Percentiles rank a stretch among this genome's conserved stretches.
Conservation (phyloP, 2,329 filamentous ascomycete species). For the Colletotrichum paranaense region DNA sequence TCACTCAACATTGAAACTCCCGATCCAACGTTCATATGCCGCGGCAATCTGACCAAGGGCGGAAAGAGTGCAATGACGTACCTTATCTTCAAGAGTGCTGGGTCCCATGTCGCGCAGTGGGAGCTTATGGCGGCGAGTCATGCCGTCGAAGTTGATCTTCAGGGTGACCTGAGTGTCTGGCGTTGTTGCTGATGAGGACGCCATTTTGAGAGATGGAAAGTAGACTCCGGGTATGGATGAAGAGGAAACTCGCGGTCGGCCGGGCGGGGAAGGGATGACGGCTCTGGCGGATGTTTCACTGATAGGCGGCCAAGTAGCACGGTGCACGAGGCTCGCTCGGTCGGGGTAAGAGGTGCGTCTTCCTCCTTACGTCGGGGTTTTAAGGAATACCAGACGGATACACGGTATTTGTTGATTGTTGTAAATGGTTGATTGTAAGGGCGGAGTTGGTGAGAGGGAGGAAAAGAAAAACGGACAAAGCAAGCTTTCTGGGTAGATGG, state of each 20-base stretch:
- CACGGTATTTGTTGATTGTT: conserved; percentile 56
- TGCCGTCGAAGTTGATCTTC: conserved; percentile 84
- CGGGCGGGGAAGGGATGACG: conserved; percentile 29
- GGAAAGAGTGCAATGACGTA: conserved; percentile 60
- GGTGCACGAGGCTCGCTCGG: conserved; percentile 32
- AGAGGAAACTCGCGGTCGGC: conserved; percentile 25
- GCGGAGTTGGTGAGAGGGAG: neutral
- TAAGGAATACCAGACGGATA: neutral
- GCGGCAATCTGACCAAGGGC: neutral
- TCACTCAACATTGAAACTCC: neutral
- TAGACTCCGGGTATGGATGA: conserved; percentile 17
- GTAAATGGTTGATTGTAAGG: conserved; percentile 41
- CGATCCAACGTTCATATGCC: neutral
- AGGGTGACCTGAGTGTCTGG: conserved; percentile 67
- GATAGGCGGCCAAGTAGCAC: conserved; percentile 32
- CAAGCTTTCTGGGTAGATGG: conserved; percentile 6
- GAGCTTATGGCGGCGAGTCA: conserved; percentile 86
- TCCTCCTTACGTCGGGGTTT: neutral
- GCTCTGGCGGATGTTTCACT: conserved; percentile 35
- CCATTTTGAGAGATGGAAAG: conserved; percentile 16
- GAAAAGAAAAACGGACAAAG: conserved; percentile 10
- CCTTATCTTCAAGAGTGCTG: conserved; percentile 82
- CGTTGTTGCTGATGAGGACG: conserved; percentile 32
- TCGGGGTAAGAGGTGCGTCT: conserved; percentile 11
- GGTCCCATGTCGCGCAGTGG: conserved; percentile 86